Evolutionary conservation across 306 rosid species (phyloP), one percentile per base, ranked within the genome.

Genomic region (Ammopiptanthus mongolicus): DNA sequence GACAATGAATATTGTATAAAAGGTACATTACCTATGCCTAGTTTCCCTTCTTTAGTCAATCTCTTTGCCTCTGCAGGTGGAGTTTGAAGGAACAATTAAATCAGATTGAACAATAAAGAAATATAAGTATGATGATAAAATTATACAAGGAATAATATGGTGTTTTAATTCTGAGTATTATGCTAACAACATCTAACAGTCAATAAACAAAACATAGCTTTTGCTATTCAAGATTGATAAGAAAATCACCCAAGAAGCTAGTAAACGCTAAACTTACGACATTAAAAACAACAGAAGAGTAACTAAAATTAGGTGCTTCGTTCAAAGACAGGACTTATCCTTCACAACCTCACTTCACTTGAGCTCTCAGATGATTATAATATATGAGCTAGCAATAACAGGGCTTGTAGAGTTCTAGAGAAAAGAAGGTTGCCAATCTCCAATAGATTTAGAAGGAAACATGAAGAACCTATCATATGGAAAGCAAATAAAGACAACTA

Each of bases 21-120:
- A 21, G 61, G 36, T 1, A 39, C 51, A 61, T 73, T 85, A 87
- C 93, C 89, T 69, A 89, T 14, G 50, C 77, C 88, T 2, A 85
- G 2, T 61, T 72, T 86, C 8, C 72, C 76, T 23, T 31, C 47
- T 47, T 28, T 8, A 0, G 1, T 52, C 52, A 19, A 63, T 1
- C 13, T 0, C 6, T 22, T 15, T 50, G 3, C 2, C 17, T 50
- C 85, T 87, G 86, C 76, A 84, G 44, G 15, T 6, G 19, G 10
- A 82, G 47, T 19, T 44, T 14, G 13, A 82, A 82, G 63, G 33
- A 71, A 15, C 15, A 51, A 4, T 17, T 37, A 82, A 57, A 5
- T 37, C 22, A 66, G 73, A 2, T 48, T 39, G 12, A 71, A 71
- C 2, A 22, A 44, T 0, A 1, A 19, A 57, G 7, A n/a, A 69